Evolutionary conservation across 495 filamentous ascomycete genomes (phyloP), one percentile per base, ranked within the genome.

Genomic region (Penicillium lagena): DNA sequence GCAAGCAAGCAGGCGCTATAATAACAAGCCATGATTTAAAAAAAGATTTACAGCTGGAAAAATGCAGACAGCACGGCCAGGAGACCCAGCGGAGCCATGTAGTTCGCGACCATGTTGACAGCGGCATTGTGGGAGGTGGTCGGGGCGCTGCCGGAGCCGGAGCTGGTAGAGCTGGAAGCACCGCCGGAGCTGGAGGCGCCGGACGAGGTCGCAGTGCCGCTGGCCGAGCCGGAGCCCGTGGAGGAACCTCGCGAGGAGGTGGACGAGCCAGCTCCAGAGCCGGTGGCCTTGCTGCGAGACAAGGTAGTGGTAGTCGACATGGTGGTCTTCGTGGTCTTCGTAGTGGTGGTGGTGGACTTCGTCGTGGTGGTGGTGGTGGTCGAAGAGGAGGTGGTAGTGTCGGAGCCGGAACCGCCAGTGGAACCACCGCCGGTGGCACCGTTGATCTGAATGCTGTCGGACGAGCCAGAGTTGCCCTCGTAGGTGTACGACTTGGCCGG

Each of bases 361-460:
- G 31, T 10, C 1, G 31, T 10, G n/a, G 40, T 35, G 15, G 40
- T 27, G 31, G 37, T 31, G 15, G 30, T 28, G 40, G 39, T n/a
- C 32, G 48, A 39, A 10, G 31, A 32, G 43, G 45, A 33, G 39
- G 46, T 48, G 12, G 43, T 32, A 12, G 43, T 13, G 22, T 36
- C 44, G 29, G 38, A 32, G 34, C 43, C 29, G 7, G 43, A 34
- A 12, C 12, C 35, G n/a, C 51, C 29, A 54, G 30, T n/a, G n/a
- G n/a, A 13, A 38, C 29, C 22, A 22, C 22, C 22, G 4, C 22
- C 22, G 35, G 36, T 31, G 31, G 54, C 51, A 28, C 55, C 58
- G 32, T 34, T 52, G n/a, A 81, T 64, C 57, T 86, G 76, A 73
- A 91, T 89, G 63, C 80, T 88, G 58, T 85, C 54, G 74, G 73